A percentile compares a stretch with the other conserved stretches of the same genome.
These are phyloP conservation scores for Aspergillus haitiensis DNA, from an alignment of 495 filamentous ascomycete species.

Conservation along the genomic window DNA sequence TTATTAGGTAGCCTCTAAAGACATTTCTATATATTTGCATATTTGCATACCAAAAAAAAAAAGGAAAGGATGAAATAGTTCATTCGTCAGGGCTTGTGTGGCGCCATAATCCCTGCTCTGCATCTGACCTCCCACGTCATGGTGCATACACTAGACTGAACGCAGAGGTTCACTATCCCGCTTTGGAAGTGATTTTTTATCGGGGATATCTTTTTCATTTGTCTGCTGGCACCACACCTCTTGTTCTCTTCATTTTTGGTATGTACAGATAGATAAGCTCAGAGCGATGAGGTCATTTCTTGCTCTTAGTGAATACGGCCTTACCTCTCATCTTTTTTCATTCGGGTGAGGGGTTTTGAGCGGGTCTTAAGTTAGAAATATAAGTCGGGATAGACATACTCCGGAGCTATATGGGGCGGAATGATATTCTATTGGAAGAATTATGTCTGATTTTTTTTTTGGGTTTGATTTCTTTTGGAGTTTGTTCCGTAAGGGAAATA, in stretches of 20 bases:
- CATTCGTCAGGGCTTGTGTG: conserved; percentile 1
- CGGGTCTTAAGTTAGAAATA: neutral
- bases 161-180: neutral
- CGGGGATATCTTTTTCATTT: neutral
- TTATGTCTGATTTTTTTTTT: neutral
- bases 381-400: neutral
- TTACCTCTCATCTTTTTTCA: neutral
- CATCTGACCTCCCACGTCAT: conserved; percentile 21
- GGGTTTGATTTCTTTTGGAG: neutral
- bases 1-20: no score
- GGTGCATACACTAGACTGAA: conserved; percentile 11
- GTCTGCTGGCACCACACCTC: neutral
- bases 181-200: neutral
- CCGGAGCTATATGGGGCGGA: neutral
- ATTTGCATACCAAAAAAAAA: neutral
- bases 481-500: neutral
- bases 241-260: neutral
- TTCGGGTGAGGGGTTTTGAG: neutral
- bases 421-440: conserved; percentile 4
- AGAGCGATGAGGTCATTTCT: neutral
- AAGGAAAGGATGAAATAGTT: neutral
- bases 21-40: no score
- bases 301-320: no score
- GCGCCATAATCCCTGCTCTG: conserved; percentile 9
- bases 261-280: neutral